Base-by-base conservation (phyloP, 192 early-diverging fungal genomes). In the Gorgonomyces haynaldii region DNA sequence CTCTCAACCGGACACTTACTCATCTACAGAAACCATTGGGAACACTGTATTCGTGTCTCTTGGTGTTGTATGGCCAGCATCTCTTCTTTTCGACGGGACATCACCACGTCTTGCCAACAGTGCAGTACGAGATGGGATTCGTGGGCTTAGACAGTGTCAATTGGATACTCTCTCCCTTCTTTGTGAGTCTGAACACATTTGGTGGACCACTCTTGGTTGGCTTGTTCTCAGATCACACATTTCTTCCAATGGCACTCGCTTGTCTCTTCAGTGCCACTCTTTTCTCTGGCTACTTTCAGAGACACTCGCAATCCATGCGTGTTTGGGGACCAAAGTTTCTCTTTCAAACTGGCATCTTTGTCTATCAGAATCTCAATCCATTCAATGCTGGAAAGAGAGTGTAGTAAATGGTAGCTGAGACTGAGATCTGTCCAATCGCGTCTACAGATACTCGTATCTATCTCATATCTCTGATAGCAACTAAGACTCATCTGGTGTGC, bases 31-130 rank as follows among this genome's bases (percentile, higher is more conserved):
- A 23, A 17, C 22, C 40, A 42, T 22, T 60, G n/a, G 48, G 68
- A 32, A 54, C 65, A 0, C 37, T 79, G 26, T 50, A 76, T 35
- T 65, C 75, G 3, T 51, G 80, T 12, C 57, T 83, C 39, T 53
- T 70, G 6, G 31, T 62, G 31, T 30, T 72, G 9, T 16, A 60
- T 19, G 61, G 58, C 9, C 76, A 71, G 36, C 64, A 71, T 17
- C 61, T 73, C 7, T 98, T 85, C 55, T 98, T 95, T 68, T 64
- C 81, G 8, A 93, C 92, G 1, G 91, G 88, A 7, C 95, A 98
- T 57, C 95, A 98, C 61, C 75, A 80, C 41, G 89, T 82, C 3
- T 63, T 96, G 37, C 71, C 84, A 5, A 84, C 86, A n/a, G 79
- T 96, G 7, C 91, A 94, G 50, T 96, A 88, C 87, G 78, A 82